Percentiles rank a stretch among this genome's conserved stretches.
These are phyloP conservation scores for Alternaria triticina DNA, from an alignment of 2,329 filamentous ascomycete genomes.

Conservation along the genomic window DNA sequence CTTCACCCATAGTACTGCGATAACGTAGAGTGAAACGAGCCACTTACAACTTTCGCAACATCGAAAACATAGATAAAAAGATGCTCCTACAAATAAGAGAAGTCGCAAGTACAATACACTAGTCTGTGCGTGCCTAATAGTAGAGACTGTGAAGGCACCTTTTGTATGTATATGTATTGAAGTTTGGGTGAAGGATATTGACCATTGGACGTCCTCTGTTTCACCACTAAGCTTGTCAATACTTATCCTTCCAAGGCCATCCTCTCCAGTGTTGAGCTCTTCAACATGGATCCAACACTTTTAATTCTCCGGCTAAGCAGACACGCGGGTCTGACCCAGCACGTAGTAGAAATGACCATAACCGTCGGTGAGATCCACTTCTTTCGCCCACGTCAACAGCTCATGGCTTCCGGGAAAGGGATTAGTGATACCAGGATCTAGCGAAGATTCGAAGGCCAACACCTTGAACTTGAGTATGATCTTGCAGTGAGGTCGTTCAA, in stretches of 20 bases:
- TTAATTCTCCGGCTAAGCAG: not conserved
- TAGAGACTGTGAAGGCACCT: no score
- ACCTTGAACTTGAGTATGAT: not conserved
- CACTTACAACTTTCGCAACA: no score
- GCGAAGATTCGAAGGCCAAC: not conserved
- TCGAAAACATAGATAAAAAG: no score
- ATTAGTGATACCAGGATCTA: not conserved
- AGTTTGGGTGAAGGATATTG: no score
- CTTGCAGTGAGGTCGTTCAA: not conserved
- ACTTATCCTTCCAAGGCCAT: not conserved
- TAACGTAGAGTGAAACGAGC: no score
- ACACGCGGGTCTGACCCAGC: not conserved
- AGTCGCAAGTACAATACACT: no score
- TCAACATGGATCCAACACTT: not conserved
- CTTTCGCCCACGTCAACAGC: not conserved
- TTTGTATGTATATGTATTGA: no score
- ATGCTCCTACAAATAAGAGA: no score
- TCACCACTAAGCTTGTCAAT: not conserved
- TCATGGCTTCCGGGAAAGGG: not conserved
- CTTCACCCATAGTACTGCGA: no score
- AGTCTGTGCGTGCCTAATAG: no score
- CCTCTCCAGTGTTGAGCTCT: not conserved
- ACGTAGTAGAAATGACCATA: not conserved
- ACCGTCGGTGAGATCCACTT: not conserved
- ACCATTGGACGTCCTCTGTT: not conserved